These are phyloP conservation scores for Gossypium aridum DNA, from an alignment of 441 rosid species.

Conservation along the genomic window DNA sequence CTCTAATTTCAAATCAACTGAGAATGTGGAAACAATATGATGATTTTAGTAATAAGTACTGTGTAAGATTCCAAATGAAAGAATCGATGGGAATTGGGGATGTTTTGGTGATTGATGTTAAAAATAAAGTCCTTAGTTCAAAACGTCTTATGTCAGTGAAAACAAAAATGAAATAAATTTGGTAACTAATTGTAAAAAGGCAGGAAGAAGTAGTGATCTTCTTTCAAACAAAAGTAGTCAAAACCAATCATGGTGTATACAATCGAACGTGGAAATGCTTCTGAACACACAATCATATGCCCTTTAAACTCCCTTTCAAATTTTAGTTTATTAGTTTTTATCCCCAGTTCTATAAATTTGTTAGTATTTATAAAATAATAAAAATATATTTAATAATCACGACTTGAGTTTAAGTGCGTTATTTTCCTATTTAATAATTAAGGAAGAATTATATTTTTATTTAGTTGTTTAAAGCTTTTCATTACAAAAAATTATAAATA, in stretches of 20 bases:
- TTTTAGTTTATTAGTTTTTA: no score
- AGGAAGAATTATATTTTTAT: no score
- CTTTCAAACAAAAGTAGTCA: constrained; percentile 53
- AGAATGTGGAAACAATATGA: not conserved
- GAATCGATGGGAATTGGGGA: not conserved
- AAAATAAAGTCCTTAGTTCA: not conserved
- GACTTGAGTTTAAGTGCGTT: no score
- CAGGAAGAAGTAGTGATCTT: constrained; percentile 32
- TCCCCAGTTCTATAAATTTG: no score
- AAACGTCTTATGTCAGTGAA: constrained; percentile 7
- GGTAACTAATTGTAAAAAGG: not conserved
- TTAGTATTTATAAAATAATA: no score
- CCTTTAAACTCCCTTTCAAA: constrained; percentile 16
- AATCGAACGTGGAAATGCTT: constrained; percentile 66
- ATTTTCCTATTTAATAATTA: no score
- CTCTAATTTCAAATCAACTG: not conserved
- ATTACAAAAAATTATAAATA: no score
- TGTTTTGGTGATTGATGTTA: not conserved
- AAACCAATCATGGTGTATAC: constrained; percentile 68
- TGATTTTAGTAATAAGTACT: not conserved
- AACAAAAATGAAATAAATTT: constrained; percentile 13
- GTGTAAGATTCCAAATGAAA: not conserved
- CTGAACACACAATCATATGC: constrained; percentile 39
- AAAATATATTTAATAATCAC: no score
- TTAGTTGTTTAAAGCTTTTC: no score